Conservation (phyloP, 1,284 basidiomycete species). For the Cutaneotrichosporon mucoides region DNA sequence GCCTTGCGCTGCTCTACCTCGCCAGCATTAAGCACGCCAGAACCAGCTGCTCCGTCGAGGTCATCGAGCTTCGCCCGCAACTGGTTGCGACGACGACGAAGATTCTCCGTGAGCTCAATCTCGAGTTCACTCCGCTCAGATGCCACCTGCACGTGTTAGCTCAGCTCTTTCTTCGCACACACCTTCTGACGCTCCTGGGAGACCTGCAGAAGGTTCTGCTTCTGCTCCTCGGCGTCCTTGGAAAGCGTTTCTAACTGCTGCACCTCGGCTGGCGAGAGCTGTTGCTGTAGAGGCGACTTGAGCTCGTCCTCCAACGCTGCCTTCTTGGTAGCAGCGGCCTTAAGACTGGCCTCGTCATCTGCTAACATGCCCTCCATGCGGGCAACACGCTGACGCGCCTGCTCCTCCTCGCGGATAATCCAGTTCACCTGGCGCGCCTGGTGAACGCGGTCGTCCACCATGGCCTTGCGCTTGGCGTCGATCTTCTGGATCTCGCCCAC, state of each 20-base stretch:
- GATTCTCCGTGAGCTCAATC: conserved; percentile 87
- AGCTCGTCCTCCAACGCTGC: conserved; percentile 69
- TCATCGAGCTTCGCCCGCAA: conserved; percentile 69
- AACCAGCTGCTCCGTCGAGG: conserved; percentile 63
- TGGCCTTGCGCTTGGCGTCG: conserved; percentile 66
- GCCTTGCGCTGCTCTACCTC: conserved; percentile 64
- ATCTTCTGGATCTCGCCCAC: conserved; percentile 70
- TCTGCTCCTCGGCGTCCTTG: conserved; percentile 68
- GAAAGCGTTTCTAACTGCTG: conserved; percentile 65
- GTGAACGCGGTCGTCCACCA: conserved; percentile 64
- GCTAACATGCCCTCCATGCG: conserved; percentile 65
- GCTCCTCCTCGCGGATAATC: conserved; percentile 67
- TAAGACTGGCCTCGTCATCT: conserved; percentile 67
- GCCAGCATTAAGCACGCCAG: conserved; percentile 54
- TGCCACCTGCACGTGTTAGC: conserved; percentile 58
- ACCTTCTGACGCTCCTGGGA: conserved; percentile 70
- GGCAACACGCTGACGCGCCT: conserved; percentile 59
- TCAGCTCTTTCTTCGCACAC: conserved; percentile 28
- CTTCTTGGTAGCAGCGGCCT: conserved; percentile 48
- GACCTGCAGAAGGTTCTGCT: conserved; percentile 65
- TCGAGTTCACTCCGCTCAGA: conserved; percentile 75
- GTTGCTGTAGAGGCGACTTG: conserved; percentile 67
- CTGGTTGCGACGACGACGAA: conserved; percentile 73
- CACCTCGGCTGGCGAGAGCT: conserved; percentile 70
- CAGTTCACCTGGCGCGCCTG: conserved; percentile 62